Conservation (phyloP, 2,329 filamentous ascomycete genomes). For the Ophiocordyceps camponoti-floridani region DNA sequence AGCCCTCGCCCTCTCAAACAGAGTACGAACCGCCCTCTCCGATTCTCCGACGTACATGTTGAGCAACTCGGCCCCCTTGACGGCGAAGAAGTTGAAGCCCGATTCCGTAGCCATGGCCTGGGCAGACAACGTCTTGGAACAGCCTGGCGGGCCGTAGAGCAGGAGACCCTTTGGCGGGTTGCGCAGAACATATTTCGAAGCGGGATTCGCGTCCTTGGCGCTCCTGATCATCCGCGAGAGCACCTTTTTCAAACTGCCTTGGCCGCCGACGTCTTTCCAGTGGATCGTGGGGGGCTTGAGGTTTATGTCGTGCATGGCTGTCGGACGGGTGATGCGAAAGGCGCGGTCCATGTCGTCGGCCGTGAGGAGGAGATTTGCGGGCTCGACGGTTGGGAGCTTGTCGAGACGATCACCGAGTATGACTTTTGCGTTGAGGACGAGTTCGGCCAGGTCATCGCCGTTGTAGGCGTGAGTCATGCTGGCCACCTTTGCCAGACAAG, state of each 20-base stretch:
- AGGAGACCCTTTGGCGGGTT: constrained; percentile 65
- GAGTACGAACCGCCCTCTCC: constrained; percentile 66
- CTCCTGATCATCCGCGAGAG: constrained; percentile 32
- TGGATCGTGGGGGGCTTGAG: constrained; percentile 71
- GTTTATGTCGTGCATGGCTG: constrained; percentile 77
- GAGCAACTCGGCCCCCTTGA: constrained; percentile 83
- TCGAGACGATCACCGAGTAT: constrained; percentile 10
- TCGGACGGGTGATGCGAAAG: constrained; percentile 53
- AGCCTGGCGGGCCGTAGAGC: constrained; percentile 83
- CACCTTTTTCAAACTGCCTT: constrained; percentile 52
- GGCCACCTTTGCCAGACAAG: constrained; percentile 41
- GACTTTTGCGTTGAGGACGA: constrained; percentile 26
- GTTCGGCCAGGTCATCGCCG: constrained; percentile 51
- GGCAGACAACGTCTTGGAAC: constrained; percentile 84
- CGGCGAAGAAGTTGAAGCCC: constrained; percentile 81
- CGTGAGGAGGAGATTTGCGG: constrained; percentile 12
- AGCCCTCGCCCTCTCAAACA: constrained; percentile 73
- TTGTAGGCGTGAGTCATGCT: constrained; percentile 78
- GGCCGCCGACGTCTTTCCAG: constrained; percentile 81
- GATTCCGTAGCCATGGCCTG: constrained; percentile 84
- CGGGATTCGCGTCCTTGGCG: constrained; percentile 16
- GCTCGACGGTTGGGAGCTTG: neutral
- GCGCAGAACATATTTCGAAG: constrained; percentile 18
- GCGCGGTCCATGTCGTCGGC: constrained; percentile 44
- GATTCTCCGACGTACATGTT: constrained; percentile 97